Percentiles rank a stretch among this genome's conserved stretches.
Conservation (phyloP, 2,329 filamentous ascomycete genomes). For the Didymella arachidicola region DNA sequence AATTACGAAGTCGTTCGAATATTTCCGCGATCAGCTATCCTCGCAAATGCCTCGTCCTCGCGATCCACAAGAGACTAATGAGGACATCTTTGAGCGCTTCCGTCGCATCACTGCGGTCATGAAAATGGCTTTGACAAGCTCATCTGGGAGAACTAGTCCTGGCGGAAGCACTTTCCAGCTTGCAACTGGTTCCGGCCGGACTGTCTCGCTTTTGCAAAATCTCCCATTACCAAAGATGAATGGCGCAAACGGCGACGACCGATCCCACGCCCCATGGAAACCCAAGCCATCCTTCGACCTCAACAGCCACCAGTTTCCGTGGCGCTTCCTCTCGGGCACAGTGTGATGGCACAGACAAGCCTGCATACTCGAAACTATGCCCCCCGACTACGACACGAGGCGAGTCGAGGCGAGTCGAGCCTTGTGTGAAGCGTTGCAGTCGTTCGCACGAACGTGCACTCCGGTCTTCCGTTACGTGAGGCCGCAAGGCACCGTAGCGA, state of each 20-base stretch:
- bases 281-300: constrained; percentile 41
- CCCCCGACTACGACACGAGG: background rate
- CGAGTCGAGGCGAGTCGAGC: background rate
- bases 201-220: constrained; percentile 45
- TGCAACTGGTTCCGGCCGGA: constrained; percentile 44
- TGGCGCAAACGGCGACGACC: constrained; percentile 35
- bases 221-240: constrained; percentile 41
- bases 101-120: constrained; percentile 46
- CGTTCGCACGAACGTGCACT: background rate
- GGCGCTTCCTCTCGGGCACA: constrained; percentile 46
- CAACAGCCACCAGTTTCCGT: constrained; percentile 42
- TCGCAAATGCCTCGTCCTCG: constrained; percentile 42
- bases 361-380: background rate
- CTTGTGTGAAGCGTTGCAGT: background rate
- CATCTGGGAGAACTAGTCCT: constrained; percentile 36
- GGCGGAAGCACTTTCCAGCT: constrained; percentile 47
- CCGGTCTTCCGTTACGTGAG: background rate
- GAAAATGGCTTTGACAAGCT: constrained; percentile 36
- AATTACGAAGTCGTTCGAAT: constrained; percentile 42
- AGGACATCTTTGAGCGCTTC: constrained; percentile 47
- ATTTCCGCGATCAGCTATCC: constrained; percentile 44
- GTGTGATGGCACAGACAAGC: constrained; percentile 30
- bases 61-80: constrained; percentile 32
- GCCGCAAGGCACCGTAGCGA: background rate
- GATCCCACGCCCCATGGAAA: constrained; percentile 41